These are phyloP conservation scores for Prorocentrum cordatum DNA, from an alignment of 169 alveolate species.

Conservation along the genomic window DNA sequence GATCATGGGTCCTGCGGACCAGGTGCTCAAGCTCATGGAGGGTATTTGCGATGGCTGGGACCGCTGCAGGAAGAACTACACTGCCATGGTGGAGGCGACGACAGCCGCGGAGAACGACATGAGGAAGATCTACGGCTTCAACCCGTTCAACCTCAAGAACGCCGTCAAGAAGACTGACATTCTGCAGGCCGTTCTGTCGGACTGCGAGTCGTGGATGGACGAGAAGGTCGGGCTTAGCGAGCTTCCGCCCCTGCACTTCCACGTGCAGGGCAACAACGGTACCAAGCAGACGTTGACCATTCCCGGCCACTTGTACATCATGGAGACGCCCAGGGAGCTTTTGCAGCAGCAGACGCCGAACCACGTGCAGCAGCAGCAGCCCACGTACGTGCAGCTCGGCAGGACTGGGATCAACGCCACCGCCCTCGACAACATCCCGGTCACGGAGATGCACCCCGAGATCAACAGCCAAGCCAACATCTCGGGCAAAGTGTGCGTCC, in stretches of 20 bases:
- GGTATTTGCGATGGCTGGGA: constrained; percentile 9
- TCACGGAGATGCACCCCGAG: no score
- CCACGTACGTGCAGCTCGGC: no score
- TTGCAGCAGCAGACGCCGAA: no score
- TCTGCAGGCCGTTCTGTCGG: neutral
- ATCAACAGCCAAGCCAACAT: neutral
- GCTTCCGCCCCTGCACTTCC: constrained; percentile 25
- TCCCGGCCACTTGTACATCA: constrained; percentile 24
- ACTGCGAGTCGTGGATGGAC: constrained; percentile 9
- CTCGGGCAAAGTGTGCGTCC: neutral
- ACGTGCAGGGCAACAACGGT: neutral
- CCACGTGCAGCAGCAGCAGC: no score
- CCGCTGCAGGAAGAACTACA: neutral
- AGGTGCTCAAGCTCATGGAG: neutral
- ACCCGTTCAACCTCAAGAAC: neutral
- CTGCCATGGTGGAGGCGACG: neutral
- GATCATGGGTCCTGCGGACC: constrained; percentile 25
- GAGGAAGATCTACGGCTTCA: neutral
- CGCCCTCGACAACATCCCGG: no score
- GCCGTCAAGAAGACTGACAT: neutral
- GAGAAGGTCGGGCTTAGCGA: constrained; percentile 31
- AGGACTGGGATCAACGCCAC: no score
- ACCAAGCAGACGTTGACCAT: neutral
- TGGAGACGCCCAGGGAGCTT: no score
- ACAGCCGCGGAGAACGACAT: no score